Evolutionary conservation across 2,329 filamentous ascomycete genomes (phyloP), one percentile per base, ranked within the genome.

Genomic region (Ilyonectria destructans): DNA sequence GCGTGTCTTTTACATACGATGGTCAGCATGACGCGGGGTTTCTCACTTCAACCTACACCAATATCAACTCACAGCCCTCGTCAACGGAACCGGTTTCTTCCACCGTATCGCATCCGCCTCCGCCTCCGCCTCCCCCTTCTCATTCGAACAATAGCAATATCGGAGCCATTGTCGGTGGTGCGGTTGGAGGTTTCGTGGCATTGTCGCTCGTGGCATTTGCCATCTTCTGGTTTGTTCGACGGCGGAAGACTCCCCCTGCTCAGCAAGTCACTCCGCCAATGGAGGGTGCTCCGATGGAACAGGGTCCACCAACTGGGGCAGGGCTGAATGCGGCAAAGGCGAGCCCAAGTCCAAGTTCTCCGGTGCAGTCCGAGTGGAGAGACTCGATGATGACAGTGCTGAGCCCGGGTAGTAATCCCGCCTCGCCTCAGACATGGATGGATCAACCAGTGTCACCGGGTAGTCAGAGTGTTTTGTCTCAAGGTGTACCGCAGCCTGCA

Each of bases 1-100:
- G 23, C 5, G 63, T 10, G 6, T 23, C 10, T 1, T 66, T 66
- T 37, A 66, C 63, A 1, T 66, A 66, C 4, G 46, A 56, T 17
- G 63, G 49, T 1, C 58, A 66, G 15, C 26, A 33, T 4, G n/a
- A 62, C 23, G 58, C 33, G 17, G 5, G 3, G 1, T 59, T 58
- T 9, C 7, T 61, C 23, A 65, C 43, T 12, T 37, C 33, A 37
- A 37, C 33, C 33, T 37, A 12, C 33, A 37, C 33, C 33, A 8
- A 12, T 12, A 37, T 37, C 33, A 37, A 37, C 8, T 37, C 33
- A 37, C 33, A 12, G 1, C 4, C 13, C 33, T 37, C 33, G 9
- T 37, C 33, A 13, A 37, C 33, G 9, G 9, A 37, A 37, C 33
- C 33, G 33, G 33, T 37, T 37, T 37, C 33, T 37, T 37, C 33